Evolutionary conservation across 1,139 yeast species (phyloP).

Genomic region (Protomyces inouyei): DNA sequence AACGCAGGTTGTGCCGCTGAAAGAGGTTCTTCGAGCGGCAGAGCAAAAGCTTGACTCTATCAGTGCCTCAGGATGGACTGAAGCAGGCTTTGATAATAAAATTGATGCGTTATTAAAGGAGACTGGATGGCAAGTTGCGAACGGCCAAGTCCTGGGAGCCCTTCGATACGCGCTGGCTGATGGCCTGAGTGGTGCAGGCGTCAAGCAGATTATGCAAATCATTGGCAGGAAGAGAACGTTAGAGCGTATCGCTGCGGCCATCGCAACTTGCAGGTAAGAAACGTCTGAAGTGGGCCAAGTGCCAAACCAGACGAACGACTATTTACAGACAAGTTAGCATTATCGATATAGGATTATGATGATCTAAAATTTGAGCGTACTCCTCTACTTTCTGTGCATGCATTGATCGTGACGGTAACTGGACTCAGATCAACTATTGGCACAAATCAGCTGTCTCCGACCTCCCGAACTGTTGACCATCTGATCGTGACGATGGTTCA

Average conservation of each 20-base stretch:
- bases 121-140: background rate
- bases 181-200: conserved; percentile 21
- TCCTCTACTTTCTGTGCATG: no score
- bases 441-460: no score
- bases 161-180: conserved; percentile 22
- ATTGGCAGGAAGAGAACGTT: conserved; percentile 9
- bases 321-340: no score
- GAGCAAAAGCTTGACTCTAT: background rate
- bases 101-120: conserved; percentile 16
- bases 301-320: no score
- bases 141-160: conserved; percentile 17
- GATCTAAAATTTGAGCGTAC: no score
- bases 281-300: no score
- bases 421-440: no score
- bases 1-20: background rate
- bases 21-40: background rate
- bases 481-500: no score
- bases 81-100: conserved; percentile 17
- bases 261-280: background rate
- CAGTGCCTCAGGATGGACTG: conserved; percentile 3
- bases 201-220: conserved; percentile 19
- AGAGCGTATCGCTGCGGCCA: background rate
- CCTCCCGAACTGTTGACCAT: no score
- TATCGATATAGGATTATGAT: no score
- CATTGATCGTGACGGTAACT: no score